Conservation (phyloP, 352 stramenopile species). For the Phytophthora syringae region DNA sequence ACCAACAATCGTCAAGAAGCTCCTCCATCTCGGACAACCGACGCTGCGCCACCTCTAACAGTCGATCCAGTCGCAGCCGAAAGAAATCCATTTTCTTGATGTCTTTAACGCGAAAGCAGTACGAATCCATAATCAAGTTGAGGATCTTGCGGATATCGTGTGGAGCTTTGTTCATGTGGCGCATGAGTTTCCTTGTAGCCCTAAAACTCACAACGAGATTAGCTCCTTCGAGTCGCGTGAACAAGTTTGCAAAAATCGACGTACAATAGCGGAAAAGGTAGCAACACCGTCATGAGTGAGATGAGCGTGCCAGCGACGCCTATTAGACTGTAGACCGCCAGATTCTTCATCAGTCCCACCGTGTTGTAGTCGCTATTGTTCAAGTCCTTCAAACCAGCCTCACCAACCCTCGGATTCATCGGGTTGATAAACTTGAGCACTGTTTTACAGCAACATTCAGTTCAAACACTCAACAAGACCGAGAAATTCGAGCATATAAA, state of each 20-base stretch:
- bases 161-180: constrained; percentile 50
- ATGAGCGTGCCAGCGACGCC: constrained; percentile 70
- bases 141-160: constrained; percentile 75
- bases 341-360: constrained; percentile 66
- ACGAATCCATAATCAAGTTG: constrained; percentile 80
- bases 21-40: constrained; percentile 55
- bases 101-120: constrained; percentile 78
- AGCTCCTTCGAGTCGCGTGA: background rate
- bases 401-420: constrained; percentile 61
- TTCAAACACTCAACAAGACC: no score
- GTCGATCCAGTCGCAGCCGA: constrained; percentile 53
- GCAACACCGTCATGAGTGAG: constrained; percentile 52
- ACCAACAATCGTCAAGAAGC: constrained; percentile 71
- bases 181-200: constrained; percentile 58
- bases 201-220: constrained; percentile 20
- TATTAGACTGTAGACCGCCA: constrained; percentile 68
- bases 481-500: background rate
- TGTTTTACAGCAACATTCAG: constrained; percentile 11
- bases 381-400: constrained; percentile 51
- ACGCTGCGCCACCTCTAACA: constrained; percentile 40
- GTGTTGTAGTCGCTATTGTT: constrained; percentile 49
- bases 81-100: constrained; percentile 84
- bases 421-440: constrained; percentile 69
- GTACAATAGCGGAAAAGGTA: constrained; percentile 72
- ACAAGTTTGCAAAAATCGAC: constrained; percentile 1